Conservation (phyloP, 108 stramenopile genomes). For the Asterionellopsis glacialis region DNA sequence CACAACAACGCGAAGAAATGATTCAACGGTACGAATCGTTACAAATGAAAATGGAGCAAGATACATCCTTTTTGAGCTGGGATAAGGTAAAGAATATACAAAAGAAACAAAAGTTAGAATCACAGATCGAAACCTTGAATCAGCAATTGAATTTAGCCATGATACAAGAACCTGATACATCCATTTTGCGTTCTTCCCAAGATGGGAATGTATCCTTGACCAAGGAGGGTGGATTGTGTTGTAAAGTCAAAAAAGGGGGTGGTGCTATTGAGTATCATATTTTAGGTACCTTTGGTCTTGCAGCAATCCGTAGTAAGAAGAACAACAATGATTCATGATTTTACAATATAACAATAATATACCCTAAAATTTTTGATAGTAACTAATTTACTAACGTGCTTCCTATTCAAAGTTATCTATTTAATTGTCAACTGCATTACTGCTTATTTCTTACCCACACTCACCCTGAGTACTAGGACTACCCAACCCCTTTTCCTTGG, state of each 20-base stretch:
- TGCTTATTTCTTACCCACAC: no score
- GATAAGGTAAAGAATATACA: slow-evolving; percentile 25
- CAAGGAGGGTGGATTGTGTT: slow-evolving; percentile 74
- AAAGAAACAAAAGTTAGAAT: slow-evolving; percentile 26
- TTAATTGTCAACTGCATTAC: no score
- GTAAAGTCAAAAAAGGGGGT: slow-evolving; percentile 54
- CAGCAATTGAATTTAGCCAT: slow-evolving; percentile 41
- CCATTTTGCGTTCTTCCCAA: slow-evolving; percentile 44
- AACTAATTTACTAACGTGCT: no score
- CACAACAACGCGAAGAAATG: slow-evolving; percentile 41
- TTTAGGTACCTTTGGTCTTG: slow-evolving; percentile 67
- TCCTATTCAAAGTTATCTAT: no score
- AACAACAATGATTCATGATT: no score
- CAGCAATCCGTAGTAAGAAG: no score
- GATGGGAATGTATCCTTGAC: slow-evolving; percentile 64
- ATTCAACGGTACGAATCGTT: slow-evolving; percentile 22
- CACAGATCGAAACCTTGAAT: slow-evolving; percentile 27
- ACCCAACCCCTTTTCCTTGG: no score
- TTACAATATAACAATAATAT: no score
- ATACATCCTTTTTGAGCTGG: not conserved
- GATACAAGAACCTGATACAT: slow-evolving; percentile 54
- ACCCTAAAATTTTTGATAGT: no score
- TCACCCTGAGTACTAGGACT: no score
- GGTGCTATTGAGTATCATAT: slow-evolving; percentile 73
- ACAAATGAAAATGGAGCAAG: slow-evolving; percentile 3